Percentiles rank a stretch among this genome's conserved stretches.
These are phyloP conservation scores for Auricularia heimuer DNA, from an alignment of 768 basidiomycete genomes.

Conservation along the genomic window DNA sequence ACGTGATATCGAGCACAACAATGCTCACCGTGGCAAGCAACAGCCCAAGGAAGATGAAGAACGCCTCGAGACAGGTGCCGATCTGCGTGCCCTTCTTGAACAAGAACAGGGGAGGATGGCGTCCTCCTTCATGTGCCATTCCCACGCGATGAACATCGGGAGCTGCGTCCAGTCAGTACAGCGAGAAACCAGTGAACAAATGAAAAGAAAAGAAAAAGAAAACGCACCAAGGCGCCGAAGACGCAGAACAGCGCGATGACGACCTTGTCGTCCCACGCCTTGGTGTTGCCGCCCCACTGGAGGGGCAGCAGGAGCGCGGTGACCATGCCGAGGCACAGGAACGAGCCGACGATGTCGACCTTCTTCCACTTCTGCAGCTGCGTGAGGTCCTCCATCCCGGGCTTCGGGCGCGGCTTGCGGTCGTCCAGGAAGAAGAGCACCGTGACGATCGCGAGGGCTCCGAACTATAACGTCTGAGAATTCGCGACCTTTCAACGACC, in stretches of 20 bases:
- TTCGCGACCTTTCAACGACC: constrained; percentile 14
- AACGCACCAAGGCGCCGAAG: background rate
- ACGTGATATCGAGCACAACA: too few species aligned
- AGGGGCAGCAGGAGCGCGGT: constrained; percentile 33
- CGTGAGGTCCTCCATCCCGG: constrained; percentile 2
- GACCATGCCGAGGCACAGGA: constrained; percentile 26
- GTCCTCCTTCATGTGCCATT: constrained; percentile 21
- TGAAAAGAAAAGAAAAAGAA: too few species aligned
- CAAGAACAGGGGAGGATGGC: constrained; percentile 26
- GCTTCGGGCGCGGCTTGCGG: constrained; percentile 9
- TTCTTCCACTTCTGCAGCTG: constrained; percentile 11
- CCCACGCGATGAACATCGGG: constrained; percentile 14
- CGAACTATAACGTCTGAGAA: constrained; percentile 9
- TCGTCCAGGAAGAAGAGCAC: constrained; percentile 18
- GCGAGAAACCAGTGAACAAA: too few species aligned
- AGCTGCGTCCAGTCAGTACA: background rate
- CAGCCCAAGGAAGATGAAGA: constrained; percentile 12
- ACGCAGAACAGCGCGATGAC: constrained; percentile 20
- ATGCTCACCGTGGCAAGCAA: background rate
- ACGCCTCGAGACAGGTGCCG: constrained; percentile 19
- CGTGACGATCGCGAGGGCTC: constrained; percentile 20
- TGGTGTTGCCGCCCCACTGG: constrained; percentile 38
- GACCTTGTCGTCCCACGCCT: constrained; percentile 32
- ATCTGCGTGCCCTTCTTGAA: constrained; percentile 18
- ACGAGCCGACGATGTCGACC: constrained; percentile 32